phyloP scores from a whole-genome alignment of 140 eudicot genomes.

The Senecio squalidus region DNA sequence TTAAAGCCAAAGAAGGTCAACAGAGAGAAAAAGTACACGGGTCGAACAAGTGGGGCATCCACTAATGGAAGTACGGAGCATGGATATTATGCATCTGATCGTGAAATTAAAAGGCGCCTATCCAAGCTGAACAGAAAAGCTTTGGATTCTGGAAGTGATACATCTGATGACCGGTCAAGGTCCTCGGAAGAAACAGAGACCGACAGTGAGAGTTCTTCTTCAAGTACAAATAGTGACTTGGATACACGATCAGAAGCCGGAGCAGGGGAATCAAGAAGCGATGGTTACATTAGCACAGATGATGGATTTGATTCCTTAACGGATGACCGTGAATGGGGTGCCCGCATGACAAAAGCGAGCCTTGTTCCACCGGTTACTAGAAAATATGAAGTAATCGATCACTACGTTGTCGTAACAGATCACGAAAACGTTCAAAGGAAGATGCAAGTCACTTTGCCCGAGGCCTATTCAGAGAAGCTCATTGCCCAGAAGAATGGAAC shows the following conservation, averaged over 20 bases:
- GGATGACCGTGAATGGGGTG: slow-evolving; percentile 99
- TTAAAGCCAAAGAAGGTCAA: slow-evolving; percentile 54
- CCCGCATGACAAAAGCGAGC: slow-evolving; percentile 97
- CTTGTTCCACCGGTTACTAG: slow-evolving; percentile 98
- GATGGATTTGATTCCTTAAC: slow-evolving; percentile 57
- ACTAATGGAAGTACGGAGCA: slow-evolving; percentile 44
- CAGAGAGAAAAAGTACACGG: slow-evolving; percentile 56
- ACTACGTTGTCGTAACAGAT: slow-evolving; percentile 78
- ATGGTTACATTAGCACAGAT: slow-evolving; percentile 40
- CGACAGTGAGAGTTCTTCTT: slow-evolving; percentile 50
- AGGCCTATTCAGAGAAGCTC: slow-evolving; percentile 74
- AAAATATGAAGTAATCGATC: slow-evolving; percentile 88
- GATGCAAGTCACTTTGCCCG: slow-evolving; percentile 87
- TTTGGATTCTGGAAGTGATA: slow-evolving; percentile 58
- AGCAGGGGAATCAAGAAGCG: slow-evolving; percentile 39
- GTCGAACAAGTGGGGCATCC: slow-evolving; percentile 44
- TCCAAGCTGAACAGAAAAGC: slow-evolving; percentile 65
- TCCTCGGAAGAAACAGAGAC: slow-evolving; percentile 63
- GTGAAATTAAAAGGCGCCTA: slow-evolving; percentile 63
- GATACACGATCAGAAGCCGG: slow-evolving; percentile 44
- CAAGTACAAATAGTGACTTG: slow-evolving; percentile 58
- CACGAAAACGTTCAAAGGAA: slow-evolving; percentile 81
- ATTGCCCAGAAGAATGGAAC: slow-evolving; percentile 72
- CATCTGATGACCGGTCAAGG: slow-evolving; percentile 68
- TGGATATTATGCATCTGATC: slow-evolving; percentile 68